Evolutionary conservation across 345 rosid genomes (phyloP), one percentile per base, ranked within the genome.

Genomic region (Fremontodendron californicum): DNA sequence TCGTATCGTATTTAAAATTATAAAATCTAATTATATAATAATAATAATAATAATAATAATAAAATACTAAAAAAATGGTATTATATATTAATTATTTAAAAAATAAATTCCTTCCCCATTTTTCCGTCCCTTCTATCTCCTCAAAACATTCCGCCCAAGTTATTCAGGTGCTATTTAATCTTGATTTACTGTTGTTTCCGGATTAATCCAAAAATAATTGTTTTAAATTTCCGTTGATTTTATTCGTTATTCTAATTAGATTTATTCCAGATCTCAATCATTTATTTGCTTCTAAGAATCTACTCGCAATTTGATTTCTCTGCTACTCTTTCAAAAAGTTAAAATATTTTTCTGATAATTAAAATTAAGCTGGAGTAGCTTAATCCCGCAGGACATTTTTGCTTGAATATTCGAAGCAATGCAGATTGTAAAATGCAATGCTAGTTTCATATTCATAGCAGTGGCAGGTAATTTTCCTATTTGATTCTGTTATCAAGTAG

Each of bases 381-480:
- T 64, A 37, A 64, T 64, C 46, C 18, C 25, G 46, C 27, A 18
- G 45, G 69, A 35, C 45, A 64, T 64, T 27, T 3, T 39, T 29
- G 70, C n/a, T 29, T 29, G 64, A 61, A 27, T 16, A 5, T 2
- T 76, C 13, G 77, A 71, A 84, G 70, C 79, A 45, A 85, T 85
- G 88, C 57, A 48, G 84, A 71, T 63, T 5, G 74, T 40, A 40
- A 63, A 72, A 27, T 55, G 68, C 29, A 75, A 77, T 2, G 64
- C 25, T 27, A 73, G 72, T 49, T 76, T 62, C 75, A 78, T 80
- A 5, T 68, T 79, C 48, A 71, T 82, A 1, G 19, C 77, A 76
- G 63, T 82, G 39, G 43, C 81, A 16, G 90, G 90, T 85, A 81
- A 16, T n/a, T n/a, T n/a, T n/a, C 75, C 9, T 29, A 5, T 77